Conservation (phyloP, 2,329 filamentous ascomycete genomes). For the Fusarium verticillioides region DNA sequence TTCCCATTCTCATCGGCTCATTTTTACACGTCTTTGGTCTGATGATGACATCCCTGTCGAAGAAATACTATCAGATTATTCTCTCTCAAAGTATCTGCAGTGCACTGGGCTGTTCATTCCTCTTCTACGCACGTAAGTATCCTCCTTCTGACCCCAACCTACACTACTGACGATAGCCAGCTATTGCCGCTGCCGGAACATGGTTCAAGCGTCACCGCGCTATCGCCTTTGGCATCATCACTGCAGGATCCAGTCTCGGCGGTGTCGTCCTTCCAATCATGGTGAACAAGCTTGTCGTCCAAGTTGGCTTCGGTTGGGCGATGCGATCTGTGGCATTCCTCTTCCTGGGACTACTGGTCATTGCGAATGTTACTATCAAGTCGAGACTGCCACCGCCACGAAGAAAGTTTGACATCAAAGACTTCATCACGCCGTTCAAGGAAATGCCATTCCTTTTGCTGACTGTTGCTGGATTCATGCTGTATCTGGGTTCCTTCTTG, state of each 20-base stretch:
- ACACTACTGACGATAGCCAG: neutral
- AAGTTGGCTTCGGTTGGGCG: constrained; percentile 53
- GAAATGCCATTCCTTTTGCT: constrained; percentile 8
- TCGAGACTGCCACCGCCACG: constrained; percentile 33
- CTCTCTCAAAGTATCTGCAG: constrained; percentile 54
- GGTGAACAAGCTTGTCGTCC: constrained; percentile 49
- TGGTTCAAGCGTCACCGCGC: constrained; percentile 52
- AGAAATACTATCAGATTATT: constrained; percentile 55
- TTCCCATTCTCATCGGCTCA: constrained; percentile 62
- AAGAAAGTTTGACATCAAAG: neutral
- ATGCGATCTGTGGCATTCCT: constrained; percentile 55
- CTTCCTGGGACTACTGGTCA: constrained; percentile 48
- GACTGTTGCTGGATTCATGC: constrained; percentile 47
- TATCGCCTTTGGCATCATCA: constrained; percentile 50
- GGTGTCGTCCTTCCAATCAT: constrained; percentile 56
- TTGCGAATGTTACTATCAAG: constrained; percentile 49
- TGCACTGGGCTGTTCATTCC: constrained; percentile 46
- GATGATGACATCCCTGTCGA: constrained; percentile 69
- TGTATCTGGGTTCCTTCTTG: constrained; percentile 49
- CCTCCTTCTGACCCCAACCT: fast-evolving
- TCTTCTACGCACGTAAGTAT: constrained; percentile 29
- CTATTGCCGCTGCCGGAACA: constrained; percentile 2
- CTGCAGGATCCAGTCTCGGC: constrained; percentile 52
- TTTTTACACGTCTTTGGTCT: constrained; percentile 69
- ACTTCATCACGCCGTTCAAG: constrained; percentile 4